Evolutionary conservation across 495 filamentous ascomycete genomes (phyloP), one percentile per base, ranked within the genome.

Genomic region (Saxophila tyrrhenica): DNA sequence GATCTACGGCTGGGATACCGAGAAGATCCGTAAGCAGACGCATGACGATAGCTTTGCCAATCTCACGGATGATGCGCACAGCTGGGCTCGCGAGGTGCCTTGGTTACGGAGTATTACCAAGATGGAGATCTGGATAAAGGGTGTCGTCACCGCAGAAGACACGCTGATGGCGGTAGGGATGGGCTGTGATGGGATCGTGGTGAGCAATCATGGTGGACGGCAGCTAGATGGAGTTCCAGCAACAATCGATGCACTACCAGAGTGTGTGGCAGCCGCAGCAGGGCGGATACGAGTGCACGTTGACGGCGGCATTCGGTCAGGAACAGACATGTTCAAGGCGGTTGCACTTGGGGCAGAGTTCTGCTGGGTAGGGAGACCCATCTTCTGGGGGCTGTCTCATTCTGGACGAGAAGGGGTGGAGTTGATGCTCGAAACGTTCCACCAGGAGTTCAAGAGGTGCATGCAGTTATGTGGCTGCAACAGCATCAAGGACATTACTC

Each of bases 401-500:
- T 35, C 29, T 38, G 62, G 62, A 24, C 55, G 63, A 42, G 21
- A 61, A 19, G 62, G 62, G 17, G 62, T 65, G 9, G 60, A 63
- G 32, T 35, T 60, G 42, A 60, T 60, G 58, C 44, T 60, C 11
- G 58, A 60, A 9, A 56, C 50, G 17, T 53, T 43, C 43, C 70
- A 72, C 50, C 63, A 70, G 0, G 75, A 78, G 46, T 74, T 79
- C 61, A 76, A 70, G 57, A 63, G 72, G 16, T 73, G 73, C 48
- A 78, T 78, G 74, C 69, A 72, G 57, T 61, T 79, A 47, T 68
- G 73, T 0, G 75, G 77, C 0, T 74, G 71, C 52, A 68, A 62
- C n/a, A 71, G 62, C n/a, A 54, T 77, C 0, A 66, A 67, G 5
- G 73, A 76, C 39, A 77, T 77, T 19, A 67, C 57, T 16, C 63